Evolutionary conservation across 164 flowering plant genomes (phyloP).

Genomic region (Vitis rupestris): DNA sequence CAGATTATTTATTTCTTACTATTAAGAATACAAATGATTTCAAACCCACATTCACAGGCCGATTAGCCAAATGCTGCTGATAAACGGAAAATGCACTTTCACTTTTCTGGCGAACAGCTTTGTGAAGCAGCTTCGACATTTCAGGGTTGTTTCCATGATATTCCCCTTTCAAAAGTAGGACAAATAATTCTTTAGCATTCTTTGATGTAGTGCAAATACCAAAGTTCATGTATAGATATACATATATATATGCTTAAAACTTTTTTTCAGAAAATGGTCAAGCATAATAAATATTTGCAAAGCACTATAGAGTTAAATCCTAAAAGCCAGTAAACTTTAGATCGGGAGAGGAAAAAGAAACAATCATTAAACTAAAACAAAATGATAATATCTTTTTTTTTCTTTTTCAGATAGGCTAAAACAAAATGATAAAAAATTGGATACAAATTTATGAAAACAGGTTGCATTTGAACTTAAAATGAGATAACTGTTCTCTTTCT

Average conservation of each 20-base stretch:
- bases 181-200: no score
- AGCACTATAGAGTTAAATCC: no score
- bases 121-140: slow-evolving; percentile 98
- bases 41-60: slow-evolving; percentile 88
- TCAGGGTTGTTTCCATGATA: slow-evolving; percentile 99
- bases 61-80: slow-evolving; percentile 96
- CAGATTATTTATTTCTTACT: neutral
- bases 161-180: slow-evolving; percentile 56
- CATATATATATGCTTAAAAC: no score
- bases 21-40: neutral
- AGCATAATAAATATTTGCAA: no score
- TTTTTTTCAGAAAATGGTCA: no score
- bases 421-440: no score
- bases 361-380: no score
- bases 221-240: neutral
- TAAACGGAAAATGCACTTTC: slow-evolving; percentile 86
- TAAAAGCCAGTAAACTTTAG: no score
- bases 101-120: slow-evolving; percentile 94
- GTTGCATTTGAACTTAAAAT: neutral
- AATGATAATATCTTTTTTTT: no score
- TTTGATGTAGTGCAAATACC: neutral
- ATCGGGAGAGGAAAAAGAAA: no score
- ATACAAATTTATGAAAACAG: no score
- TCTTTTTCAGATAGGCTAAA: no score
- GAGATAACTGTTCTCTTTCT: neutral